Base-by-base conservation (phyloP, 139 green algal species). In the Coccomyxa sp. region DNA sequence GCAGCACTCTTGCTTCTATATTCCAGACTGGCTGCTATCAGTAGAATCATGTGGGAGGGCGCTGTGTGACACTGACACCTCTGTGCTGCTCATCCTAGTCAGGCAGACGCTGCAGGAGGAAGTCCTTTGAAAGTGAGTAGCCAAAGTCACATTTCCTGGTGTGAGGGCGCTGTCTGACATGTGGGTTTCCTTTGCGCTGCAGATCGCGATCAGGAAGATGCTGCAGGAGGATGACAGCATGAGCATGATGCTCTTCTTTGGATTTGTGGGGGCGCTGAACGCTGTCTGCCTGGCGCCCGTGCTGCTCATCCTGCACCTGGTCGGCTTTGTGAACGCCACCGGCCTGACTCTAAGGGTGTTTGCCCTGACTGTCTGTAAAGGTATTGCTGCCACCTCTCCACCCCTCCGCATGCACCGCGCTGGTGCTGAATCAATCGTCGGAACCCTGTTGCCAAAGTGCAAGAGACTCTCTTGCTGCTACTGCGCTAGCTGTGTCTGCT, bases 221-320 rank as follows among this genome's bases (percentile, higher is more conserved):
- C 77, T 97, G 78, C 89, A 86, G 12, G 84, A 94, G 34, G 88
- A 88, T 12, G 82, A 88, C 10, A 83, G 68, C 0, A 86, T 89
- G 39, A 68, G 54, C 36, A 93, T 90, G 85, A 80, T 84, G 33
- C 79, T 94, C 27, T 97, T 97, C 71, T 95, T 97, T 73, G 92
- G 92, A 4, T 88, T 88, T 75, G 83, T 98, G 70, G 94, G 94
- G 0, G n/a, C 89, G 50, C 77, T 95, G 39, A 95, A 92, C 76
- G 72, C 88, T 1, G 12, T 83, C 0, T 38, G 78, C 35, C 70
- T 92, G 16, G 82, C 73, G 6, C 81, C 86, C 6, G 39, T 93
- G 9, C 78, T 95, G 24, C 16, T 90, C 16, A 22, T 82, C 9
- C 38, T 90, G 50, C 68, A 78, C 39, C 34, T 82, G 10, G 69